These are phyloP conservation scores for Aphanoascus verrucosus DNA, from an alignment of 2,329 filamentous ascomycete species.

Conservation along the genomic window DNA sequence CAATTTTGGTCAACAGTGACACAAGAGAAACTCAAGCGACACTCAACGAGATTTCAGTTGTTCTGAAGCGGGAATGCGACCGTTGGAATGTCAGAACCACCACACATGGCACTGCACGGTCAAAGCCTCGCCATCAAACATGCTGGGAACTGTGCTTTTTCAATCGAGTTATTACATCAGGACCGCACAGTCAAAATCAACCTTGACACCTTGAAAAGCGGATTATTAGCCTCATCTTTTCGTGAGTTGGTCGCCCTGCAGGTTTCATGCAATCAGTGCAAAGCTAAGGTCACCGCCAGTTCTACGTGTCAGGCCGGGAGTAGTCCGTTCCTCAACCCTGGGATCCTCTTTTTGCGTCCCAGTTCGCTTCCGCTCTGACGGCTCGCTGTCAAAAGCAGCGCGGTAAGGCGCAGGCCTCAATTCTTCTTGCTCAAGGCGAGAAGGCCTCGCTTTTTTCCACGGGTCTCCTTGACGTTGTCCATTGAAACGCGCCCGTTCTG, in stretches of 20 bases:
- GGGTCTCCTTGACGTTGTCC: background rate
- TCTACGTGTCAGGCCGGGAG: slow-evolving; percentile 24
- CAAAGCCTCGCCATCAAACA: slow-evolving; percentile 1
- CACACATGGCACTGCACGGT: slow-evolving; percentile 9
- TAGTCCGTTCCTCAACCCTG: slow-evolving; percentile 21
- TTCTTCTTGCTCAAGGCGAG: background rate
- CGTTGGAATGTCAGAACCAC: slow-evolving; percentile 5
- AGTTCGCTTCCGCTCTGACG: slow-evolving; percentile 10
- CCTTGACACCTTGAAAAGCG: slow-evolving; percentile 1
- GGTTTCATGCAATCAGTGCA: slow-evolving; percentile 14
- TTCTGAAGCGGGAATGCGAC: background rate
- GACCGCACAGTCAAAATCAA: slow-evolving; percentile 1
- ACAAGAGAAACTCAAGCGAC: background rate
- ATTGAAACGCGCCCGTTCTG: background rate
- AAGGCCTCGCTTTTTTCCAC: background rate
- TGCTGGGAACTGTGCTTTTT: background rate
- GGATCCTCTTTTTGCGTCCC: slow-evolving; percentile 17
- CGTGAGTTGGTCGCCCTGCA: slow-evolving; percentile 18
- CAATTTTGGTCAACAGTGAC: background rate
- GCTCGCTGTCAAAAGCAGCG: background rate
- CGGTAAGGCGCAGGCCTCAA: background rate
- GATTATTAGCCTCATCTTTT: slow-evolving; percentile 10
- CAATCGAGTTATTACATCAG: slow-evolving; percentile 9
- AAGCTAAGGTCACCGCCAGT: slow-evolving; percentile 15
- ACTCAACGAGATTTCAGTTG: background rate